Percentiles rank a stretch among this genome's conserved stretches.
These are phyloP conservation scores for Parachlorella kessleri DNA, from an alignment of 139 green algal species.

Conservation along the genomic window DNA sequence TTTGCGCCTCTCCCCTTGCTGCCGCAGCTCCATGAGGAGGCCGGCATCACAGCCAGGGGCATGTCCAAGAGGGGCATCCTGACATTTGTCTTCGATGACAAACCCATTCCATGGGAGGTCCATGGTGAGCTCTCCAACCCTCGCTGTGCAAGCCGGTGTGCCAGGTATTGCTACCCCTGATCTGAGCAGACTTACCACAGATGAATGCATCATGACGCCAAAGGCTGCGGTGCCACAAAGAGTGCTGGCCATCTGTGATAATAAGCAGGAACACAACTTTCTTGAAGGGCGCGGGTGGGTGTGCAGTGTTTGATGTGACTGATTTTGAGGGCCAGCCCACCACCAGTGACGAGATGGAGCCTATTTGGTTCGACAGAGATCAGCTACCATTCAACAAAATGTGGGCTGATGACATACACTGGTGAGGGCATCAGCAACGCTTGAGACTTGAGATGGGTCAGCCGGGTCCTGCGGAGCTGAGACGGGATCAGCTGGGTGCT, in stretches of 20 bases:
- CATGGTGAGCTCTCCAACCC: constrained; percentile 55
- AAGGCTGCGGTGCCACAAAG: no score
- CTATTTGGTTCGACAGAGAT: constrained; percentile 44
- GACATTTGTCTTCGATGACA: constrained; percentile 60
- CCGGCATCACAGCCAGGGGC: constrained; percentile 27
- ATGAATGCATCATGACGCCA: no score
- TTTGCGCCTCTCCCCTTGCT: no score
- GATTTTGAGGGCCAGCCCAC: constrained; percentile 41
- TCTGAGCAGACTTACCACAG: no score
- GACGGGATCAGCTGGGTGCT: neutral
- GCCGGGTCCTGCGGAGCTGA: neutral
- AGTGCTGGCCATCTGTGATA: no score
- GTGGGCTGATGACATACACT: constrained; percentile 64
- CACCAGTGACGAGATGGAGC: constrained; percentile 66
- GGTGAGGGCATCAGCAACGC: constrained; percentile 20
- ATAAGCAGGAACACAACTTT: no score
- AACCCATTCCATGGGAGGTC: constrained; percentile 55
- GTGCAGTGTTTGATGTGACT: constrained; percentile 45
- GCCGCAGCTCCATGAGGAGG: constrained; percentile 54
- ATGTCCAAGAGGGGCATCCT: constrained; percentile 46
- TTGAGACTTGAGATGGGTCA: no score
- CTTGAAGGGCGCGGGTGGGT: no score
- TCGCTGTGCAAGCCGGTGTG: no score
- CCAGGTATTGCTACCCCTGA: no score
- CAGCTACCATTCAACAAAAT: constrained; percentile 58